A percentile compares a stretch with the other conserved stretches of the same genome.
Evolutionary conservation across 2,329 filamentous ascomycete genomes (phyloP).

Genomic region (Rhexocercosporidium sp.): DNA sequence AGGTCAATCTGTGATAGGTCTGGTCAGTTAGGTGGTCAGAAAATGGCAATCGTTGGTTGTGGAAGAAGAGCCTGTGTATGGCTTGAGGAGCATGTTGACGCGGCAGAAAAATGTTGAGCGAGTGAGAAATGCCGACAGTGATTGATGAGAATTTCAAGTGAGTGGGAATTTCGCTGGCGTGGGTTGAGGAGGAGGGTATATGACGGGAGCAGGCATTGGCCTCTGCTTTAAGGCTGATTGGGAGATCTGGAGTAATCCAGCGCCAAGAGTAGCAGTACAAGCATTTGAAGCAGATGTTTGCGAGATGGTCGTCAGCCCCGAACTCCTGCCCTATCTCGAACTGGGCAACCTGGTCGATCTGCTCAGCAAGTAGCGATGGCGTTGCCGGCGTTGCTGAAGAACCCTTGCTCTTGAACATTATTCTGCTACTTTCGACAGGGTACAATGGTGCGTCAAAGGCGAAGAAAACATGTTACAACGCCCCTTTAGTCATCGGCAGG

Average conservation of each 20-base stretch:
- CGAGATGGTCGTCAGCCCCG: conserved; percentile 31
- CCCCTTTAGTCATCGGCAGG: conserved; percentile 17
- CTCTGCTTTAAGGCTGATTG: conserved; percentile 44
- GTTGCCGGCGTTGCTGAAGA: conserved; percentile 24
- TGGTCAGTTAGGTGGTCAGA: conserved; percentile 37
- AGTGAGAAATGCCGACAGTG: conserved; percentile 33
- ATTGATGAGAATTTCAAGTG: conserved; percentile 32
- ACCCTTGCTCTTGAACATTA: conserved; percentile 24
- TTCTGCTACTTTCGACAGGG: conserved; percentile 23
- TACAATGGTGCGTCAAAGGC: conserved; percentile 15
- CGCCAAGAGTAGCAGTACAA: conserved; percentile 33
- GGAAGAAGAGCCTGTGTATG: conserved; percentile 25
- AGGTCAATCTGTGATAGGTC: conserved; percentile 36
- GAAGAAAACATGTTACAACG: conserved; percentile 12
- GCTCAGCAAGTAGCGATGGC: conserved; percentile 30
- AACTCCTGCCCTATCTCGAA: conserved; percentile 35
- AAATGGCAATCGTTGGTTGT: conserved; percentile 32
- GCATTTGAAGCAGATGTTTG: conserved; percentile 35
- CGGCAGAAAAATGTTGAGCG: conserved; percentile 33
- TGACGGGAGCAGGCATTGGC: conserved; percentile 39
- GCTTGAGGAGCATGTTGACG: conserved; percentile 33
- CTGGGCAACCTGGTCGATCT: conserved; percentile 31
- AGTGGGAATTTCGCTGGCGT: conserved; percentile 30
- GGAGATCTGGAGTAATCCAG: conserved; percentile 41
- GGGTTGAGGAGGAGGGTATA: conserved; percentile 37